Conservation (phyloP, 2,329 filamentous ascomycete species). For the Simplicillium aogashimaense region DNA sequence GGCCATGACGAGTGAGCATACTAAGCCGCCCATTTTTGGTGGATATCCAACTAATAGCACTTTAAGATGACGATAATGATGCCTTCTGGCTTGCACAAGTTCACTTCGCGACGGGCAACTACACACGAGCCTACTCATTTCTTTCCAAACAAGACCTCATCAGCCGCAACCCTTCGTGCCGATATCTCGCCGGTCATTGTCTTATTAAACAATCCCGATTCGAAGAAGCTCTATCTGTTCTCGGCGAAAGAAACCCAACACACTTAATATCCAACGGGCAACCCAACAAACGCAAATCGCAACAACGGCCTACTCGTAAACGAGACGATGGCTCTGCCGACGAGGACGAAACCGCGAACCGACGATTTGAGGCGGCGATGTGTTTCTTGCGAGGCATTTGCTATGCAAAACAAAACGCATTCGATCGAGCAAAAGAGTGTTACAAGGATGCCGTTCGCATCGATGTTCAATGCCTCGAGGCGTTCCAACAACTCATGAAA, state of each 20-base stretch:
- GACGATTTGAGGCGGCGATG: constrained; percentile 93
- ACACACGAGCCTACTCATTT: constrained; percentile 80
- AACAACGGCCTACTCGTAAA: constrained; percentile 21
- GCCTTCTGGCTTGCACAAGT: constrained; percentile 98
- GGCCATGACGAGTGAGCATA: constrained; percentile 70
- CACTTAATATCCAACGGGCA: constrained; percentile 61
- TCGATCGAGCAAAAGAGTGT: constrained; percentile 93
- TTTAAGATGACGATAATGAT: constrained; percentile 77
- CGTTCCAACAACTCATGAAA: constrained; percentile 95
- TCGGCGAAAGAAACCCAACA: constrained; percentile 89
- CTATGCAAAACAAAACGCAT: constrained; percentile 94
- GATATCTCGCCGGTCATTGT: constrained; percentile 89
- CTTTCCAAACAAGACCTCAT: constrained; percentile 78
- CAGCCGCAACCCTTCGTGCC: constrained; percentile 71
- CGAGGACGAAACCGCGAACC: constrained; percentile 60
- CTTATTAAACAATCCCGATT: constrained; percentile 86
- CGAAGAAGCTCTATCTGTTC: constrained; percentile 75
- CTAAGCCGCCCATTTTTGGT: neutral
- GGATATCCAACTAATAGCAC: constrained; percentile 4
- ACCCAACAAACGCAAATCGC: constrained; percentile 27
- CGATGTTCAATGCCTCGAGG: constrained; percentile 96
- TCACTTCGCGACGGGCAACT: constrained; percentile 92
- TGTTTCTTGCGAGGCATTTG: constrained; percentile 90
- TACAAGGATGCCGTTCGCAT: constrained; percentile 97
- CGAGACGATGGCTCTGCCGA: constrained; percentile 27